A percentile compares a stretch with the other conserved stretches of the same genome.
Evolutionary conservation across 106 monocot species (phyloP).

Genomic region (Dendrobium huoshanense): DNA sequence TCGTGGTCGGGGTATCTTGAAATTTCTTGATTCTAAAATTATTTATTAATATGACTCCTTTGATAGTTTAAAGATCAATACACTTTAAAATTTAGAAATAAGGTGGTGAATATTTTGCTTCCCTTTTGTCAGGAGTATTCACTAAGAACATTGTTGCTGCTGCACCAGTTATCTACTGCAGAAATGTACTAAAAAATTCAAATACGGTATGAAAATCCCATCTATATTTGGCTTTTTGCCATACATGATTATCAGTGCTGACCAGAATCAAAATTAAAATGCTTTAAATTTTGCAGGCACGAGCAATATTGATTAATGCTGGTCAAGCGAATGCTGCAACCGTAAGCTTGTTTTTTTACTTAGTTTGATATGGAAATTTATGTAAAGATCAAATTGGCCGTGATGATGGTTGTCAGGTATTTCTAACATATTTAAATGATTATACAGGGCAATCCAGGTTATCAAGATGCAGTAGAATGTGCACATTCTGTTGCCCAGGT

Average conservation of each 20-base stretch:
- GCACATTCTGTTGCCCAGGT: slow-evolving; percentile 86
- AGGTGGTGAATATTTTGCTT: not conserved
- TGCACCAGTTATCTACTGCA: slow-evolving; percentile 89
- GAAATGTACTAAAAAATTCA: slow-evolving; percentile 39
- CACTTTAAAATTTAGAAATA: slow-evolving; percentile 1
- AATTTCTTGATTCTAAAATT: not conserved
- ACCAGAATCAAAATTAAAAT: not conserved
- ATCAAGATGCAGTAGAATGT: slow-evolving; percentile 83
- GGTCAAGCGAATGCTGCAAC: slow-evolving; percentile 99
- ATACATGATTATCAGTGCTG: slow-evolving; percentile 1
- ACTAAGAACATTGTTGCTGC: slow-evolving; percentile 94
- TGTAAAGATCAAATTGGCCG: not conserved
- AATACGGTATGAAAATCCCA: slow-evolving; percentile 31
- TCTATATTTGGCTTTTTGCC: not conserved
- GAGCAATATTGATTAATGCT: slow-evolving; percentile 93
- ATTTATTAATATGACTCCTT: not conserved
- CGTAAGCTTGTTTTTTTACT: slow-evolving; percentile 38
- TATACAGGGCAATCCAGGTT: slow-evolving; percentile 83
- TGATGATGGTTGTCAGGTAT: not conserved
- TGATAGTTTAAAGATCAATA: not conserved
- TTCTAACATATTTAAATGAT: not conserved
- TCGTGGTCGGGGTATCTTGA: not conserved
- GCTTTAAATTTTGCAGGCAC: slow-evolving; percentile 43
- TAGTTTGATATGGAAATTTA: not conserved
- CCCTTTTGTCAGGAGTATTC: slow-evolving; percentile 54